Evolutionary conservation across 805 yeast species (phyloP).

Genomic region (Starmerella asiatica): DNA sequence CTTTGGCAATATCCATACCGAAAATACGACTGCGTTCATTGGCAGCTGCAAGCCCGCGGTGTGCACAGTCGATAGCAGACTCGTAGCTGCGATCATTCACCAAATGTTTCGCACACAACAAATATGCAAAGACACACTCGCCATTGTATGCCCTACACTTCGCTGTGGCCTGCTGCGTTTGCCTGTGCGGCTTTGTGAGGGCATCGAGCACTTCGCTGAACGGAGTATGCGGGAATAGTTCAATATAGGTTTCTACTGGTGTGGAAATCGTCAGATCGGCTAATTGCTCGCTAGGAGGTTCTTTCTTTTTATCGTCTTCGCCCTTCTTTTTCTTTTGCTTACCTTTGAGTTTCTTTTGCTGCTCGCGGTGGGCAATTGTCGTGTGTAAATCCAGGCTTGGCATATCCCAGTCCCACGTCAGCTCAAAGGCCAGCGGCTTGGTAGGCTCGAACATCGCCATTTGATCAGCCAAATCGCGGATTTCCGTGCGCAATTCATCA

Average conservation of each 20-base stretch:
- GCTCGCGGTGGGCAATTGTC: slow-evolving; percentile 28
- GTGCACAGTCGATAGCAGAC: slow-evolving; percentile 46
- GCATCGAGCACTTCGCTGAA: slow-evolving; percentile 1
- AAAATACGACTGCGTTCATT: slow-evolving; percentile 31
- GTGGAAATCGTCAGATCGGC: not conserved
- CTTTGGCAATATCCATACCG: slow-evolving; percentile 37
- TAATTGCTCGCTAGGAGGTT: not conserved
- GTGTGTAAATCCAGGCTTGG: slow-evolving; percentile 34
- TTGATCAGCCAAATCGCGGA: slow-evolving; percentile 50
- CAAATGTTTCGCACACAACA: slow-evolving; percentile 51
- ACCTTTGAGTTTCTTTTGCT: not conserved
- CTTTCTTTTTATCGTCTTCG: not conserved
- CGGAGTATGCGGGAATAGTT: slow-evolving; percentile 11
- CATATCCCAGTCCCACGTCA: slow-evolving; percentile 42
- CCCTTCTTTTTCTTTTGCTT: not conserved
- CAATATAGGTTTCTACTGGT: slow-evolving; percentile 1
- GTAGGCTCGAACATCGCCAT: slow-evolving; percentile 56
- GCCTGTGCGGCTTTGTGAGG: not conserved
- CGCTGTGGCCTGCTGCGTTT: not conserved
- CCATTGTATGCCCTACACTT: slow-evolving; percentile 1
- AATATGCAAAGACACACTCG: slow-evolving; percentile 43
- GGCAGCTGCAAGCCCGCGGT: slow-evolving; percentile 43
- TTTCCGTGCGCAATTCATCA: slow-evolving; percentile 27
- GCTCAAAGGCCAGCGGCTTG: slow-evolving; percentile 37
- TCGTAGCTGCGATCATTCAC: slow-evolving; percentile 50